Percentiles rank a stretch among this genome's conserved stretches.
Conservation (phyloP, 495 filamentous ascomycete species). For the Lophiostoma macrostomum region DNA sequence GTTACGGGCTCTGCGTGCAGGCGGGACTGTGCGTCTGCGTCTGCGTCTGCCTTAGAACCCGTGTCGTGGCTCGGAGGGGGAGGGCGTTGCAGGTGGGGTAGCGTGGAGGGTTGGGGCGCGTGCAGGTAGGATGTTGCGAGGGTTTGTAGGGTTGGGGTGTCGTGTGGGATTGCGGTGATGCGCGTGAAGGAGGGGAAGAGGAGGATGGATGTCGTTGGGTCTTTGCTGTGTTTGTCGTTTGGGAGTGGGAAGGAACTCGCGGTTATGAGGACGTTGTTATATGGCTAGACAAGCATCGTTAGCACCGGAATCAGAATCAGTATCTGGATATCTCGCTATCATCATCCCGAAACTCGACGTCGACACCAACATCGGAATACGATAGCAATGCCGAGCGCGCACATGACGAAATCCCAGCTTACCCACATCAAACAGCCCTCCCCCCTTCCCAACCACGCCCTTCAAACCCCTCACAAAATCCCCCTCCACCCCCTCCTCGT, state of each 20-base stretch:
- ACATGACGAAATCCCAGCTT: slow-evolving; percentile 10
- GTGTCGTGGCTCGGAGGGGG: slow-evolving; percentile 45
- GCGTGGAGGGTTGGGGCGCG: slow-evolving; percentile 57
- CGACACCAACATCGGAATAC: background rate
- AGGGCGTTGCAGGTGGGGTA: slow-evolving; percentile 55
- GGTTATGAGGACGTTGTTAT: slow-evolving; percentile 73
- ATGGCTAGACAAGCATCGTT: slow-evolving; percentile 55
- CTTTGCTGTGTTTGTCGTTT: slow-evolving; percentile 44
- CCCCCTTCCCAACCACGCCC: slow-evolving; percentile 57
- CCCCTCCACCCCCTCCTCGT: slow-evolving; percentile 55
- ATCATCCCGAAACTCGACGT: background rate
- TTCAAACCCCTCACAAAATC: slow-evolving; percentile 71
- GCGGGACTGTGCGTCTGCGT: slow-evolving; percentile 43
- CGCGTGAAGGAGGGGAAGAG: slow-evolving; percentile 78
- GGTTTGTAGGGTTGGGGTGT: slow-evolving; percentile 47
- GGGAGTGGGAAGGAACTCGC: slow-evolving; percentile 57
- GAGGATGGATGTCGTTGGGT: slow-evolving; percentile 54
- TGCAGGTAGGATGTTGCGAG: slow-evolving; percentile 58
- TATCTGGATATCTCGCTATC: background rate
- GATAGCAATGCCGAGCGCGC: background rate
- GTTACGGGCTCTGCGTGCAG: slow-evolving; percentile 52
- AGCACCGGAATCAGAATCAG: background rate
- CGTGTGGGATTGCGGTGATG: slow-evolving; percentile 64
- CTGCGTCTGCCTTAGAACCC: slow-evolving; percentile 37
- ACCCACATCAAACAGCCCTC: slow-evolving; percentile 72